Evolutionary conservation across 352 stramenopile genomes (phyloP), one percentile per base, ranked within the genome.

Genomic region (Phytophthora nicotianae): DNA sequence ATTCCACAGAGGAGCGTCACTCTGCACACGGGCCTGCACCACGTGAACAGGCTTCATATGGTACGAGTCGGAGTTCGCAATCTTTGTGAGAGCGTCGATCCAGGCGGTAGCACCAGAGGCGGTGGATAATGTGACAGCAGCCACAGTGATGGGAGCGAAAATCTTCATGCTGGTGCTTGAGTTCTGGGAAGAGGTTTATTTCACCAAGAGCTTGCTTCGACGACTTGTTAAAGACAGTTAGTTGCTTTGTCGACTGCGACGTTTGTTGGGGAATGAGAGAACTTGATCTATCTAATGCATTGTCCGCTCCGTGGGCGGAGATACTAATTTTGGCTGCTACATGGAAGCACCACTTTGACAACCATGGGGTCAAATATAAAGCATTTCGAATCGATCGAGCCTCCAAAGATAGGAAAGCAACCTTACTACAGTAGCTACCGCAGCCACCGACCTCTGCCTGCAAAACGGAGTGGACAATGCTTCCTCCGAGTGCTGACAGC

Each of bases 11-110:
- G 79, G 79, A 11, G 65, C 62, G n/a, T 83, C 74, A 33, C 65
- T 68, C 50, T 88, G 74, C 29, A 70, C 77, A 19, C 79, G 79
- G 8, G 76, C 74, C 1, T 88, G 79, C 10, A 86, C 52, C 5
- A 72, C 46, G 3, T 56, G 62, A 14, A 88, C 74, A 10, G 60
- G 54, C 9, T 49, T 70, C 64, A 74, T 79, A 49, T 70, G 65
- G 32, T 71, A 71, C 5, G 29, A 50, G 52, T 68, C 52, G 17
- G 56, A 26, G 27, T 64, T 74, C 0, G 4, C 1, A 35, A 55
- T 65, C 16, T 11, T 14, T 3, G 48, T 68, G 9, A 55, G 48
- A 17, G 10, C 20, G 9, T 49, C 42, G 17, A 49, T 49, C 42
- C 42, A 49, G 9, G 42, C 17, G 13, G 42, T 35, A 19, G 50